Base-by-base conservation (phyloP, 2,329 filamentous ascomycete species). In the Magnaporthiopsis incrustans region DNA sequence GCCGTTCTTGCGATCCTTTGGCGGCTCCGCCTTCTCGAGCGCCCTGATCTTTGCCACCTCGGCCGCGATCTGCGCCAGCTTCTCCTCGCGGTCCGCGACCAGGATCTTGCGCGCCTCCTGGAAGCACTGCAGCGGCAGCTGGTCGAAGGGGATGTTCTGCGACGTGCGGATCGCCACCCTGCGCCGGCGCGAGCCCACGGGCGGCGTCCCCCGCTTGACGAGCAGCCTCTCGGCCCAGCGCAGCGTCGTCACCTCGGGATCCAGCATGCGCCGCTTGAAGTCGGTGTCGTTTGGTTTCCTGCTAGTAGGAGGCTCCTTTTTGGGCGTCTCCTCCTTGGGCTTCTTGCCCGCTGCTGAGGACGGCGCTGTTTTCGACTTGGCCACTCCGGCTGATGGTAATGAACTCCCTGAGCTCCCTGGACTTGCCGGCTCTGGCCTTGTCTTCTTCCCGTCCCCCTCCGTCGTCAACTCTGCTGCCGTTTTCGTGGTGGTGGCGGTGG, bases 81-180 rank as follows among this genome's bases (percentile, higher is more conserved):
- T 98, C 77, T 94, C 85, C 68, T 87, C 81, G 57, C 94, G 86
- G 74, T 99, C 95, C 64, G 85, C 85, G 63, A 87, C 82, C 64
- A 99, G 80, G 61, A 98, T 78, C 74, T 92, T 91, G 67, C 93
- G 86, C 57, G 95, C 95, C 79, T 97, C 93, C 78, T 99, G 95
- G 80, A 98, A 99, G 77, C 91, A 95, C 82, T 98, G 94, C 79
- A 96, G 99, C 25, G 95, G 95, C 69, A 99, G 81, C 74, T 94
- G 90, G 79, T 97, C 92, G 73, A 99, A 97, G 32, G 93, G 92
- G 61, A 97, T 79, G 71, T 89, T 84, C 67, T 82, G 78, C 53
- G 79, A 84, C 70, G 79, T 85, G 71, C 82, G 86, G 66, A 93
- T 76, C 33, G 90, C 90, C 33, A 87, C 85, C 73, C 94, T 89